Base-by-base conservation (phyloP, 2,329 filamentous ascomycete species). In the Fonsecaea pedrosoi region DNA sequence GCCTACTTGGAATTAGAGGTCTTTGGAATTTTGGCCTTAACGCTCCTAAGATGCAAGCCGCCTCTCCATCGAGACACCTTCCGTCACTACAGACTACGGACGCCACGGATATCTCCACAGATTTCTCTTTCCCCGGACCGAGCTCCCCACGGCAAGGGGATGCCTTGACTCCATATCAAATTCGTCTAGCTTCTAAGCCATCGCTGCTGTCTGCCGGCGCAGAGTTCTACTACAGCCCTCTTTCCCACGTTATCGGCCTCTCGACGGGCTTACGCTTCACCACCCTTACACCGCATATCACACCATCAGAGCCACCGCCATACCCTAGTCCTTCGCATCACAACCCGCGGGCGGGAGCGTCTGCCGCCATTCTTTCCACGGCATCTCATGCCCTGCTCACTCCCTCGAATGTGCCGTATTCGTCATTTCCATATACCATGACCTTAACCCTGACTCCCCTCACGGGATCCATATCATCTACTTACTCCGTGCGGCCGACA, bases 191-290 rank as follows among this genome's bases (percentile, higher is more conserved):
- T 1, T 70, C 69, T 4, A 72, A 73, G 69, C 70, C 73, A 88
- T 81, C 94, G 8, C 89, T 94, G 21, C 92, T 98, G 77, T 96
- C 92, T 74, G 92, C 92, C 2, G 95, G 95, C 40, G 94, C 89
- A 63, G 95, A 99, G 79, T 84, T 96, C 40, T 99, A 98, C 81
- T 99, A 99, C 81, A 95, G 94, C 25, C 90, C 94, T 0, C 81
- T 97, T 66, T 98, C 97, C 77, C 97, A 97, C 76, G 92, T 93
- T 25, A 92, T 94, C 57, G 95, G 95, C 55, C 87, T 97, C 76
- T 97, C 92, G 70, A 87, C 96, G 8, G 95, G 94, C 6, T 84
- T 93, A 56, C 88, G 95, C 58, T 99, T 98, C 77, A 92, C 92
- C 45, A 98, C 95, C 10, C 81, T 98, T 21, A 66, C 71, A 32